A percentile compares a stretch with the other conserved stretches of the same genome.
Conservation (phyloP, 192 early-diverging fungal species). For the Oehlia diaphana region DNA sequence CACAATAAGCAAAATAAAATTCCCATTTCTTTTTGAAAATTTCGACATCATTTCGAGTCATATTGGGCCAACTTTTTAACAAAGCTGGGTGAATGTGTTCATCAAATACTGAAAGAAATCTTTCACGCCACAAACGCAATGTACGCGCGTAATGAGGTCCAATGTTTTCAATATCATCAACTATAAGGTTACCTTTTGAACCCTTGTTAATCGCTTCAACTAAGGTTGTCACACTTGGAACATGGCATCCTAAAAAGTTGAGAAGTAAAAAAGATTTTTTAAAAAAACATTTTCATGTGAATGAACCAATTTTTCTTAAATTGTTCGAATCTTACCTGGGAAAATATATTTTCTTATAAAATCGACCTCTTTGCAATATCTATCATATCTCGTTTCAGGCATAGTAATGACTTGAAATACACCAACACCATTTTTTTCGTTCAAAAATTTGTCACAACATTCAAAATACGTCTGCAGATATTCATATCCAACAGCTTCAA, state of each 20-base stretch:
- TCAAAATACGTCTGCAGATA: conserved; percentile 65
- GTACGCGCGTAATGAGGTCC: conserved; percentile 73
- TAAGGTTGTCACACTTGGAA: conserved; percentile 62
- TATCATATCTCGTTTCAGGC: conserved; percentile 63
- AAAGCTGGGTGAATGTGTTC: conserved; percentile 35
- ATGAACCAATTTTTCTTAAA: too few relatives aligned
- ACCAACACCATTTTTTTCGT: conserved; percentile 54
- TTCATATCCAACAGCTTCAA: conserved; percentile 72
- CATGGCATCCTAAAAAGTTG: conserved; percentile 47
- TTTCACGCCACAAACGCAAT: conserved; percentile 66
- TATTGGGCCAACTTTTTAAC: conserved; percentile 13
- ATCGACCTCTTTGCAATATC: conserved; percentile 58
- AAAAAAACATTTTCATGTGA: too few relatives aligned
- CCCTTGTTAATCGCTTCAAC: conserved; percentile 54
- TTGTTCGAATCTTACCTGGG: conserved; percentile 45
- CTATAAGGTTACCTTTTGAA: conserved; percentile 52
- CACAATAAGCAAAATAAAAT: conserved; percentile 82
- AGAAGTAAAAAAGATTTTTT: background rate
- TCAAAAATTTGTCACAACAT: conserved; percentile 55
- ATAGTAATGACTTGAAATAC: conserved; percentile 70
- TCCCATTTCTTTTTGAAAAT: conserved; percentile 76
- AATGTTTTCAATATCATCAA: conserved; percentile 62
- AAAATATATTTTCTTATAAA: conserved; percentile 79
- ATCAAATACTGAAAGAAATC: conserved; percentile 59
- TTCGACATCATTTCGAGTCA: conserved; percentile 28